Evolutionary conservation across 78 protist genomes (phyloP).

Genomic region (Dictyostelium capitatum): DNA sequence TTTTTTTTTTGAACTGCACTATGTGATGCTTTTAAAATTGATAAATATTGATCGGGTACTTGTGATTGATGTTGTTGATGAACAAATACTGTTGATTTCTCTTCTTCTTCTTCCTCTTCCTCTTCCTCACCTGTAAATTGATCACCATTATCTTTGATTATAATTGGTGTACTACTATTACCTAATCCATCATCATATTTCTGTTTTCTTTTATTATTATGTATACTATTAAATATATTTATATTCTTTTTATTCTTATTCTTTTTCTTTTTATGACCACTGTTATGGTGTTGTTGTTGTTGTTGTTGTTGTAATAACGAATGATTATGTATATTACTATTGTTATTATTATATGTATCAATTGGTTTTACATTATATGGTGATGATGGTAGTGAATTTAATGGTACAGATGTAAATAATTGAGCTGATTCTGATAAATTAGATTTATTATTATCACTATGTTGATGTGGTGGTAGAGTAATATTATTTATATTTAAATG

Average conservation of each 20-base stretch:
- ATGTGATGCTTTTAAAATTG: slow-evolving; percentile 54
- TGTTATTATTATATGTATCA: background rate
- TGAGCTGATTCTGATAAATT: slow-evolving; percentile 13
- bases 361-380: background rate
- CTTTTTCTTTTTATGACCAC: background rate
- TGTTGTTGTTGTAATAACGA: background rate
- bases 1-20: slow-evolving; percentile 34
- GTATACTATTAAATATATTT: slow-evolving; percentile 1
- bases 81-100: slow-evolving; percentile 32
- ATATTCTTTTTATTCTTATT: background rate
- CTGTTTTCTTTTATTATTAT: background rate
- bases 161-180: background rate
- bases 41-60: slow-evolving; percentile 36
- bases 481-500: background rate
- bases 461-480: background rate
- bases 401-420: slow-evolving; percentile 40
- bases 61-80: slow-evolving; percentile 71
- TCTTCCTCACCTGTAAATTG: background rate
- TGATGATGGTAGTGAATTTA: slow-evolving; percentile 30
- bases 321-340: background rate
- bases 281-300: background rate
- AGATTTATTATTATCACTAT: background rate
- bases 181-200: background rate
- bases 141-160: background rate
- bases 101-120: background rate